These are phyloP conservation scores for Euphorbia corollata DNA, from an alignment of 441 rosid genomes.

Conservation along the genomic window DNA sequence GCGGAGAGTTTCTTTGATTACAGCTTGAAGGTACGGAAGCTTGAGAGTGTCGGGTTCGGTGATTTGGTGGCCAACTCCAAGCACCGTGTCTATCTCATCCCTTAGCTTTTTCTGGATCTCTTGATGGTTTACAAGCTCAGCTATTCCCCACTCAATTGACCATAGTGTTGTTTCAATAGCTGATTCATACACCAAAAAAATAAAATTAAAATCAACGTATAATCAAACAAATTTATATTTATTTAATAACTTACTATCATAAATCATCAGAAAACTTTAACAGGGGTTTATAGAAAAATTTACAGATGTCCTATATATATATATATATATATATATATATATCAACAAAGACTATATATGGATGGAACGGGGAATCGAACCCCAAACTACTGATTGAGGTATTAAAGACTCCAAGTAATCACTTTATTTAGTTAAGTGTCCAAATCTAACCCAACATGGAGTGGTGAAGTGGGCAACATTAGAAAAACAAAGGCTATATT, in stretches of 20 bases:
- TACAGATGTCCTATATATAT: too few relatives aligned
- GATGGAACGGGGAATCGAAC: too few relatives aligned
- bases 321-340: too few relatives aligned
- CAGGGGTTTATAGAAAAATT: too few relatives aligned
- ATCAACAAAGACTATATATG: too few relatives aligned
- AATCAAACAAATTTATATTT: too few relatives aligned
- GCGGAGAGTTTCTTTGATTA: slow-evolving; percentile 80
- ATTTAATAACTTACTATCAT: too few relatives aligned
- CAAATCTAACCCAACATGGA: neutral
- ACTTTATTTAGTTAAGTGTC: neutral
- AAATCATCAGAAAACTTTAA: too few relatives aligned
- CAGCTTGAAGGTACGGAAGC: slow-evolving; percentile 88
- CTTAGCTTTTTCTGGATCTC: slow-evolving; percentile 65
- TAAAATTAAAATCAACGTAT: too few relatives aligned
- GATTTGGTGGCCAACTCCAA: slow-evolving; percentile 60
- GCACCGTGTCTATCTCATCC: slow-evolving; percentile 61
- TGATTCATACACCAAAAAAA: slow-evolving; percentile 24
- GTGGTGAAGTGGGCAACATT: neutral
- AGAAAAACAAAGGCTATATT: neutral
- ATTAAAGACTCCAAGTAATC: too few relatives aligned
- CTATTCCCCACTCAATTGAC: slow-evolving; percentile 93
- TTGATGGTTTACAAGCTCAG: slow-evolving; percentile 88
- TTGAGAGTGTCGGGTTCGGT: slow-evolving; percentile 71
- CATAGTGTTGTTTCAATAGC: slow-evolving; percentile 91
- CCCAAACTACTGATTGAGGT: too few relatives aligned